These are phyloP conservation scores for Dicorynia guianensis DNA, from an alignment of 306 rosid species.

Conservation along the genomic window DNA sequence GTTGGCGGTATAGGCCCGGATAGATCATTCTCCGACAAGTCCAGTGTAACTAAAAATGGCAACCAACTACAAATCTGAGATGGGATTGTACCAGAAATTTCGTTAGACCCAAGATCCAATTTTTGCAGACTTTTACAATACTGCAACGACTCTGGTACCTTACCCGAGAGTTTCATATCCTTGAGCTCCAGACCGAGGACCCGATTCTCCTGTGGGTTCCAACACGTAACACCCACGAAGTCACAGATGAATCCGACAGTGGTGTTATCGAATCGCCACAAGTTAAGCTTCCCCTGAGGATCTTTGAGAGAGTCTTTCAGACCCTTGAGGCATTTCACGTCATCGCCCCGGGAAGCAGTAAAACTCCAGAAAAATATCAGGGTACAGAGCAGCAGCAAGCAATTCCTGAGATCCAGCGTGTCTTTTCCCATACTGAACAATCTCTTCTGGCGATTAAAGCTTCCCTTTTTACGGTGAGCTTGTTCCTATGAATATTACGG, in stretches of 20 bases:
- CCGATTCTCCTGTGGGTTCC: conserved; percentile 84
- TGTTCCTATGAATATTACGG: neutral
- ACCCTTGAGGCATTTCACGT: conserved; percentile 66
- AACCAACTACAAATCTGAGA: conserved; percentile 71
- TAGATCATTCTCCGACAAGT: conserved; percentile 64
- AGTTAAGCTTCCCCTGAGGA: conserved; percentile 39
- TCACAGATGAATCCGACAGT: conserved; percentile 69
- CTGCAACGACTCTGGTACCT: conserved; percentile 59
- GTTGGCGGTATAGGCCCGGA: conserved; percentile 65
- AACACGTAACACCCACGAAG: conserved; percentile 72
- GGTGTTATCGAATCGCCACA: conserved; percentile 71
- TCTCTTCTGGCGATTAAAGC: conserved; percentile 25
- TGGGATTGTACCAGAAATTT: conserved; percentile 62
- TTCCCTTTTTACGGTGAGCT: conserved; percentile 33
- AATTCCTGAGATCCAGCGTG: conserved; percentile 15
- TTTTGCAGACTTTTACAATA: conserved; percentile 66
- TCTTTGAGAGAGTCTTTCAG: conserved; percentile 49
- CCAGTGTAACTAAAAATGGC: conserved; percentile 67
- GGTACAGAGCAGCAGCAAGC: neutral
- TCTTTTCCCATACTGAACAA: neutral
- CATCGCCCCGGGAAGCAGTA: conserved; percentile 50
- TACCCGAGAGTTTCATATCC: conserved; percentile 63
- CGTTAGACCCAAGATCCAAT: conserved; percentile 73
- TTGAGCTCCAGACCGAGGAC: conserved; percentile 56
- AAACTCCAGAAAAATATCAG: conserved; percentile 21